phyloP scores from a whole-genome alignment of 2,329 filamentous ascomycete species.

The Alternaria sp. region DNA sequence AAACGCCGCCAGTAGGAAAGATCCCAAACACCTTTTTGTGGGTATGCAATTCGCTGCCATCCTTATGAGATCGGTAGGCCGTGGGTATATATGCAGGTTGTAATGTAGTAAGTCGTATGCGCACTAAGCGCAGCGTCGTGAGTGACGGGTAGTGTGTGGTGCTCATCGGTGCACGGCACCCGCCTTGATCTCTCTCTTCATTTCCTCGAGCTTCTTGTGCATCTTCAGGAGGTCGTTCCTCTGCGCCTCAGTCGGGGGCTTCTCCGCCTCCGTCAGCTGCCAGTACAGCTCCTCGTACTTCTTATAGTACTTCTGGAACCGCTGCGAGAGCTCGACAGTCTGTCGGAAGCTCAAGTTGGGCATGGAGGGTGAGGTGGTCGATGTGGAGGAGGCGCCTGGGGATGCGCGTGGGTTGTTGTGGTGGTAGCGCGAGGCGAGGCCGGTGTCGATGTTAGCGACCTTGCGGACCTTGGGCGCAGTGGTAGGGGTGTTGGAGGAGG shows the following conservation, averaged over 20 bases:
- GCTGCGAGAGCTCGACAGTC: slow-evolving; percentile 54
- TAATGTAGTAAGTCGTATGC: slow-evolving; percentile 19
- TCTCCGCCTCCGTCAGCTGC: slow-evolving; percentile 47
- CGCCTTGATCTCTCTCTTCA: slow-evolving; percentile 64
- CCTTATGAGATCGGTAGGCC: slow-evolving; percentile 10
- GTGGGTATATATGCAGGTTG: slow-evolving; percentile 30
- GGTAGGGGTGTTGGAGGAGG: slow-evolving; percentile 37
- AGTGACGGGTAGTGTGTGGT: neutral
- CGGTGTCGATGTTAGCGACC: slow-evolving; percentile 43
- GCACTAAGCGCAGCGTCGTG: slow-evolving; percentile 12
- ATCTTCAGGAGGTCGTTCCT: slow-evolving; percentile 61
- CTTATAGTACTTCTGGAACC: slow-evolving; percentile 65
- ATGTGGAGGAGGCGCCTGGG: slow-evolving; percentile 43
- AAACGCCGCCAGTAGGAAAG: slow-evolving; percentile 11
- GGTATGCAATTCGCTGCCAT: slow-evolving; percentile 26
- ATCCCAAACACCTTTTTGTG: slow-evolving; percentile 23
- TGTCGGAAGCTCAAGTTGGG: slow-evolving; percentile 51
- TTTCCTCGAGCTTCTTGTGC: slow-evolving; percentile 60
- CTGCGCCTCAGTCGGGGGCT: slow-evolving; percentile 57
- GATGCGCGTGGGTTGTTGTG: slow-evolving; percentile 41
- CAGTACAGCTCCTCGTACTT: slow-evolving; percentile 65
- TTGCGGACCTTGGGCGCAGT: slow-evolving; percentile 41
- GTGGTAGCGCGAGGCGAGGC: slow-evolving; percentile 45
- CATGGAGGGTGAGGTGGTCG: slow-evolving; percentile 42
- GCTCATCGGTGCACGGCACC: slow-evolving; percentile 38